A percentile compares a stretch with the other conserved stretches of the same genome.
These are phyloP conservation scores for Phytophthora kernoviae DNA, from an alignment of 352 stramenopile species.

Conservation along the genomic window DNA sequence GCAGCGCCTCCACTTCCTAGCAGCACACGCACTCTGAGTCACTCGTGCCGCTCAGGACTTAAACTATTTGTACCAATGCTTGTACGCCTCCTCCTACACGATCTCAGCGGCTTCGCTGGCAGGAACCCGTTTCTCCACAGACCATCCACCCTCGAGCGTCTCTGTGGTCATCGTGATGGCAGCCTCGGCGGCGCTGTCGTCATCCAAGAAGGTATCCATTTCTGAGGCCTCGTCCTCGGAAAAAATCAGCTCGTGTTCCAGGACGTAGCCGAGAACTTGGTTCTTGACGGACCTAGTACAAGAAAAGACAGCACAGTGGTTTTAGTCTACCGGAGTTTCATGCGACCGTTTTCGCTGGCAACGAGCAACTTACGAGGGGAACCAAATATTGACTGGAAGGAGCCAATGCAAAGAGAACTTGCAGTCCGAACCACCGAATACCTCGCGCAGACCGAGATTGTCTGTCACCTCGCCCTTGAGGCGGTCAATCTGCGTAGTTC, in stretches of 20 bases:
- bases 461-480: conserved; percentile 91
- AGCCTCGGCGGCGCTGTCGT: conserved; percentile 40
- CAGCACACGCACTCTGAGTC: conserved; percentile 3
- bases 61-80: conserved; percentile 31
- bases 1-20: conserved; percentile 2
- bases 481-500: conserved; percentile 97
- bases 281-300: conserved; percentile 75
- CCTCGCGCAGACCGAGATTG: conserved; percentile 80
- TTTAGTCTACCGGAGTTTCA: conserved; percentile 1
- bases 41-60: not conserved
- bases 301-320: conserved; percentile 1
- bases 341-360: not conserved
- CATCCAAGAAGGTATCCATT: conserved; percentile 72
- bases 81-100: conserved; percentile 42
- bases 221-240: conserved; percentile 80
- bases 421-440: conserved; percentile 69
- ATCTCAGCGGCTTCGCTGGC: conserved; percentile 49
- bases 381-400: conserved; percentile 88
- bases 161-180: conserved; percentile 61
- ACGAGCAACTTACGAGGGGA: conserved; percentile 75
- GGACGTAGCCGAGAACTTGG: conserved; percentile 81
- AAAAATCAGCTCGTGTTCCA: conserved; percentile 71
- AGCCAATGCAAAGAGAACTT: conserved; percentile 80
- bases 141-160: conserved; percentile 84
- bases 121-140: conserved; percentile 80